Evolutionary conservation across 2,329 filamentous ascomycete genomes (phyloP), one percentile per base, ranked within the genome.

Genomic region (Polychaeton citri): DNA sequence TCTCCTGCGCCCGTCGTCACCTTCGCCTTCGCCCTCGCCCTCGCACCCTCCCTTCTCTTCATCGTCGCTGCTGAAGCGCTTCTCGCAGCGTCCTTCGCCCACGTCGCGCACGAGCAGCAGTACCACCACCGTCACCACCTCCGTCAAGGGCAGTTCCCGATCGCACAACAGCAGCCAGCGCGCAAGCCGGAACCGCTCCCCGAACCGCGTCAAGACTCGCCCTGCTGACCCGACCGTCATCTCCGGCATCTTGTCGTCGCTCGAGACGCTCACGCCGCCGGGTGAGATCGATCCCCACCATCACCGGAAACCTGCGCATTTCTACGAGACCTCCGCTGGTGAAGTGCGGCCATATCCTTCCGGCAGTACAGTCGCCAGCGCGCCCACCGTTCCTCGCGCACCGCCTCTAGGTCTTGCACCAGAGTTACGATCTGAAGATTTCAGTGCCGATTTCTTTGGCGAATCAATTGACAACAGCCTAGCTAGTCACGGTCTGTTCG

Each of bases 171-270:
- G n/a, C n/a, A n/a, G n/a, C n/a, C 24, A 28, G 15, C 24, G 24
- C 24, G 24, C 24, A 10, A 28, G 24, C 30, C 13, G 18, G 30
- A 32, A 32, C 10, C 30, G 30, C 30, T 32, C 30, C 12, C 37
- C 57, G 7, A 56, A 57, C 47, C 51, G 53, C 44, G 45, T 61
- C 35, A 58, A 55, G 42, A 45, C 53, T 21, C 50, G 42, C 34
- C 64, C 69, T 28, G 66, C 72, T 10, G 74, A 74, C 33, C 79
- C 80, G 39, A 78, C 82, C 53, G 72, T 86, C 54, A 84, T 79
- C 43, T 71, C 71, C 12, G 72, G 69, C 33, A 64, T 79, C 40
- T 74, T 78, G 53, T 70, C 72, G 41, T 76, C 74, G 19, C 64
- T 79, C 30, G 71, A 72, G 38, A 46, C 49, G 5, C 47, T 55